Evolutionary conservation across 2,329 filamentous ascomycete genomes (phyloP).

Genomic region (Aspergillus fijiensis): DNA sequence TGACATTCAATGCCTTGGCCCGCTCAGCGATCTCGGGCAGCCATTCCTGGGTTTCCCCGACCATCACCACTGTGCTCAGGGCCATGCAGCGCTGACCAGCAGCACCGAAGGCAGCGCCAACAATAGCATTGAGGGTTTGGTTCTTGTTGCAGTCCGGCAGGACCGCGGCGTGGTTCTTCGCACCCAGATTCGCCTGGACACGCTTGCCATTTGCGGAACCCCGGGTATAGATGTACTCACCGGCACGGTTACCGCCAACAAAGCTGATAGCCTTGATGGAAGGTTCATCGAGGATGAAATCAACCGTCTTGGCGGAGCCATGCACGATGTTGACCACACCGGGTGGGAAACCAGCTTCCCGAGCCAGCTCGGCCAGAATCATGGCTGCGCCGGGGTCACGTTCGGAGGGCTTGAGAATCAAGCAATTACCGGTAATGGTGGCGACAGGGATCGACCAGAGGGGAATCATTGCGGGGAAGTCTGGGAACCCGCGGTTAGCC

Average conservation of each 20-base stretch:
- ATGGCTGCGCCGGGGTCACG: conserved; percentile 65
- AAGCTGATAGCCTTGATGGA: conserved; percentile 69
- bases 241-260: conserved; percentile 66
- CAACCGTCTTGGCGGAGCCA: conserved; percentile 63
- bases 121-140: conserved; percentile 64
- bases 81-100: conserved; percentile 71
- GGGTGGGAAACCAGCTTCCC: conserved; percentile 64
- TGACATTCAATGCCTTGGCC: conserved; percentile 59
- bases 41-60: conserved; percentile 67
- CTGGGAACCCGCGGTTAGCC: conserved; percentile 35
- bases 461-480: conserved; percentile 71
- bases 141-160: conserved; percentile 70
- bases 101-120: conserved; percentile 67
- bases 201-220: conserved; percentile 70
- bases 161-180: conserved; percentile 69
- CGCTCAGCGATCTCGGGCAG: conserved; percentile 62
- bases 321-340: conserved; percentile 68
- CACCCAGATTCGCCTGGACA: conserved; percentile 67
- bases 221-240: conserved; percentile 67
- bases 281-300: conserved; percentile 68
- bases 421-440: conserved; percentile 63
- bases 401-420: conserved; percentile 66
- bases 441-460: conserved; percentile 67
- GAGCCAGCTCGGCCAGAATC: conserved; percentile 64
- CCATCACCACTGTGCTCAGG: conserved; percentile 62